Conservation (phyloP, 129 eudicot species). For the Centella asiatica region DNA sequence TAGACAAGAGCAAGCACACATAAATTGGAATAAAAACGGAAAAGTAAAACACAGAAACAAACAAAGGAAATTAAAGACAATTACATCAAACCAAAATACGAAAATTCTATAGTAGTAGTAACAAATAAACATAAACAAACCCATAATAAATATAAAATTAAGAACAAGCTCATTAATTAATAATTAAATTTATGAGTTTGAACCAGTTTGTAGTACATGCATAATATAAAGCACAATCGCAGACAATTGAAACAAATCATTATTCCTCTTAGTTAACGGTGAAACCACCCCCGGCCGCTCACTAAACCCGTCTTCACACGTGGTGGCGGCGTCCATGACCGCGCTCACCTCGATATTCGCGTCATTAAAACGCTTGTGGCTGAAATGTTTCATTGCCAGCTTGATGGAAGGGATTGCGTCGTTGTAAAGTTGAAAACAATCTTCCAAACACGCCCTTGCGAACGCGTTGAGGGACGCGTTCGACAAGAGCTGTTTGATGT, state of each 20-base stretch:
- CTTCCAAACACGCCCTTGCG: conserved; percentile 30
- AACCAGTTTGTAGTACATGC: conserved; percentile 27
- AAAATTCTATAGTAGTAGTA: background rate
- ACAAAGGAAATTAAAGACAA: no score
- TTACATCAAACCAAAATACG: background rate
- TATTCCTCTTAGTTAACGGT: conserved; percentile 43
- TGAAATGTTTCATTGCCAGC: conserved; percentile 42
- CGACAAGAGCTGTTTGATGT: conserved; percentile 22
- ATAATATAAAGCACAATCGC: conserved; percentile 50
- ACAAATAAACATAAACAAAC: background rate
- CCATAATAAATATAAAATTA: background rate
- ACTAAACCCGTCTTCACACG: conserved; percentile 69
- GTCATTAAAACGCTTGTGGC: conserved; percentile 22
- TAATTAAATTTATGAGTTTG: background rate
- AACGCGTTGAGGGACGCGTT: conserved; percentile 16
- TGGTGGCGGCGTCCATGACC: conserved; percentile 48
- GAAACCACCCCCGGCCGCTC: conserved; percentile 43
- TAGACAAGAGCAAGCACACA: background rate
- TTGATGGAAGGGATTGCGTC: conserved; percentile 42
- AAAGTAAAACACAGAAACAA: no score
- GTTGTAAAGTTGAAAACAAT: conserved; percentile 54
- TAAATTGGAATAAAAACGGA: background rate
- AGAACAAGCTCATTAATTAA: background rate
- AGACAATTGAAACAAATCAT: conserved; percentile 39
- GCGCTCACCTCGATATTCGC: conserved; percentile 46